A percentile compares a stretch with the other conserved stretches of the same genome.
Conservation (phyloP, 805 yeast species). For the Yarrowia deformans region DNA sequence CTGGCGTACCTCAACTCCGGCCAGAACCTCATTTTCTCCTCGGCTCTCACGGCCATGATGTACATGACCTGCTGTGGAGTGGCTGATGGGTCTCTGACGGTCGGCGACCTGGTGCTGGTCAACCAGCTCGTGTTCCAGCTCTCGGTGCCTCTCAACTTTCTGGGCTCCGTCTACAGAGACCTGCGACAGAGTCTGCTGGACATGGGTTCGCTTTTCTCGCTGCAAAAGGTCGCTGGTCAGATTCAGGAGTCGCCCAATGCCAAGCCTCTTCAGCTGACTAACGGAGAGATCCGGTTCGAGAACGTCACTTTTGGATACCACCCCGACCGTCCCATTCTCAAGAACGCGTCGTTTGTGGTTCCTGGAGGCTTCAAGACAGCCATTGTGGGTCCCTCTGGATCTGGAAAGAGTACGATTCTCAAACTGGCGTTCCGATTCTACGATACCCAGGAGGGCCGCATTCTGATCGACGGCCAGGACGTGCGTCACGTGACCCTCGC, state of each 20-base stretch:
- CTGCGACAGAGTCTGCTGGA: slow-evolving; percentile 90
- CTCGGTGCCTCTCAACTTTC: slow-evolving; percentile 90
- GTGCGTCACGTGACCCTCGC: slow-evolving; percentile 76
- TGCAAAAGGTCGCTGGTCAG: slow-evolving; percentile 75
- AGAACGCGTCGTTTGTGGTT: slow-evolving; percentile 79
- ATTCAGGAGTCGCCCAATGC: slow-evolving; percentile 72
- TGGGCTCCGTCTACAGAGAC: slow-evolving; percentile 96
- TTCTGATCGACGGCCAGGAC: slow-evolving; percentile 88
- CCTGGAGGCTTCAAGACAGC: slow-evolving; percentile 94
- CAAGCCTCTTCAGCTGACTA: slow-evolving; percentile 63
- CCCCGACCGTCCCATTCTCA: slow-evolving; percentile 83
- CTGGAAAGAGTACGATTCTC: slow-evolving; percentile 91
- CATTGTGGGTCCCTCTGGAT: slow-evolving; percentile 94
- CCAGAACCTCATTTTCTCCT: slow-evolving; percentile 79
- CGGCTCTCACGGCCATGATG: slow-evolving; percentile 96
- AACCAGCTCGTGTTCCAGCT: slow-evolving; percentile 96
- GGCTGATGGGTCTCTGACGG: slow-evolving; percentile 79
- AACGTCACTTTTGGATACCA: slow-evolving; percentile 93
- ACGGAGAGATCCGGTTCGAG: slow-evolving; percentile 85
- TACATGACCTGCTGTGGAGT: slow-evolving; percentile 96
- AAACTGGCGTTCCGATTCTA: slow-evolving; percentile 87
- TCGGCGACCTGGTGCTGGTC: slow-evolving; percentile 93
- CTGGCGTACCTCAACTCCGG: slow-evolving; percentile 77
- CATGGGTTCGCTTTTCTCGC: slow-evolving; percentile 91
- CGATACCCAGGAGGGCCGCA: slow-evolving; percentile 79